phyloP scores from a whole-genome alignment of 345 rosid genomes.

The Bruguiera parviflora region DNA sequence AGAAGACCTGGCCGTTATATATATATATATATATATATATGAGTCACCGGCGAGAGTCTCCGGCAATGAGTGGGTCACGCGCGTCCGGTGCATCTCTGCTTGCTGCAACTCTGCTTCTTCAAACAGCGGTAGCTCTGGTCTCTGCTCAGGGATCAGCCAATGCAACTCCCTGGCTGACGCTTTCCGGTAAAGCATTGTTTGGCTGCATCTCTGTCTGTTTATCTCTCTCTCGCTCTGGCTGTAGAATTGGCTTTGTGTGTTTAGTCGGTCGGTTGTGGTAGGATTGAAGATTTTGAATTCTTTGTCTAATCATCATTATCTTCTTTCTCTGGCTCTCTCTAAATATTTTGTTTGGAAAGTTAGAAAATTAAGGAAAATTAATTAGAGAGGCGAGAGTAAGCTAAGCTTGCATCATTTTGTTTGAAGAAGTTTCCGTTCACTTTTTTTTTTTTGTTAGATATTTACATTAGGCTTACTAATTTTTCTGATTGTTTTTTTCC shows the following conservation, averaged over 20 bases:
- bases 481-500: too few species aligned
- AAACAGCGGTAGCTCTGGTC: neutral
- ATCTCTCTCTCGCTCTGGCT: neutral
- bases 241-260: neutral
- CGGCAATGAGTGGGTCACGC: slow-evolving; percentile 4
- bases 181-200: slow-evolving; percentile 7
- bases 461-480: too few species aligned
- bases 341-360: neutral
- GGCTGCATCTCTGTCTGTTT: neutral
- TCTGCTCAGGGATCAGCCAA: slow-evolving; percentile 16
- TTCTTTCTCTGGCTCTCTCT: neutral
- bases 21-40: too few species aligned
- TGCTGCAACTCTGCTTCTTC: slow-evolving; percentile 10
- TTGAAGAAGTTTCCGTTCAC: neutral
- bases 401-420: neutral
- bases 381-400: neutral
- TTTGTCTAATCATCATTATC: too few species aligned
- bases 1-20: neutral
- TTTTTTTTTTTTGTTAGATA: too few species aligned
- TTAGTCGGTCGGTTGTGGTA: neutral
- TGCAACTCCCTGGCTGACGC: slow-evolving; percentile 7
- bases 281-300: neutral
- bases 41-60: neutral
- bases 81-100: neutral
- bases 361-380: neutral